Evolutionary conservation across 768 basidiomycete species (phyloP).

Genomic region (Hericium alpestre): DNA sequence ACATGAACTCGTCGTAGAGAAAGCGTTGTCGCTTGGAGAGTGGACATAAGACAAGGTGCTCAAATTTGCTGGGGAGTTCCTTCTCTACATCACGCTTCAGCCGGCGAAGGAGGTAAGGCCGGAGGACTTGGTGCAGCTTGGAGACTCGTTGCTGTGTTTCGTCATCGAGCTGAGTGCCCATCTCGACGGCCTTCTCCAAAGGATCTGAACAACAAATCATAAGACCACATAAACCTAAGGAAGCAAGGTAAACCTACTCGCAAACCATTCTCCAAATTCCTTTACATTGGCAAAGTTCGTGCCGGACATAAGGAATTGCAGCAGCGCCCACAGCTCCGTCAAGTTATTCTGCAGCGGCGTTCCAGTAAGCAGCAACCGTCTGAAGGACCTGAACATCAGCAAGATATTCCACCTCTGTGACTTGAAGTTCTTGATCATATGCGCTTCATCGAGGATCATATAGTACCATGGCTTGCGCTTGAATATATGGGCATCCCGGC

Average conservation of each 20-base stretch:
- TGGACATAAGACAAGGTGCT: slow-evolving; percentile 80
- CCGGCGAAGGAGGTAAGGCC: slow-evolving; percentile 91
- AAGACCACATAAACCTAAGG: neutral
- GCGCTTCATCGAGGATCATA: slow-evolving; percentile 92
- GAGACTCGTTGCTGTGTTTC: slow-evolving; percentile 77
- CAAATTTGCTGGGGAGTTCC: slow-evolving; percentile 87
- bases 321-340: slow-evolving; percentile 87
- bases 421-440: slow-evolving; percentile 96
- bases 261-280: slow-evolving; percentile 95
- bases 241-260: slow-evolving; percentile 48
- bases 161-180: slow-evolving; percentile 63
- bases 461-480: slow-evolving; percentile 93
- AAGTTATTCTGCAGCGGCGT: slow-evolving; percentile 96
- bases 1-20: slow-evolving; percentile 94
- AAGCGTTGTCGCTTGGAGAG: slow-evolving; percentile 90
- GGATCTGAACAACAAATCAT: slow-evolving; percentile 48
- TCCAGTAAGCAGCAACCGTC: slow-evolving; percentile 84
- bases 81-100: slow-evolving; percentile 97
- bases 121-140: slow-evolving; percentile 89
- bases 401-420: slow-evolving; percentile 90
- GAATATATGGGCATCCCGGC: slow-evolving; percentile 83
- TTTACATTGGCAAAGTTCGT: slow-evolving; percentile 83
- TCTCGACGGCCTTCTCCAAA: slow-evolving; percentile 87
- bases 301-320: slow-evolving; percentile 90
- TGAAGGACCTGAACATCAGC: slow-evolving; percentile 77